Percentiles rank a stretch among this genome's conserved stretches.
phyloP scores from a whole-genome alignment of 805 yeast genomes.

The Nakazawaea sp. region DNA sequence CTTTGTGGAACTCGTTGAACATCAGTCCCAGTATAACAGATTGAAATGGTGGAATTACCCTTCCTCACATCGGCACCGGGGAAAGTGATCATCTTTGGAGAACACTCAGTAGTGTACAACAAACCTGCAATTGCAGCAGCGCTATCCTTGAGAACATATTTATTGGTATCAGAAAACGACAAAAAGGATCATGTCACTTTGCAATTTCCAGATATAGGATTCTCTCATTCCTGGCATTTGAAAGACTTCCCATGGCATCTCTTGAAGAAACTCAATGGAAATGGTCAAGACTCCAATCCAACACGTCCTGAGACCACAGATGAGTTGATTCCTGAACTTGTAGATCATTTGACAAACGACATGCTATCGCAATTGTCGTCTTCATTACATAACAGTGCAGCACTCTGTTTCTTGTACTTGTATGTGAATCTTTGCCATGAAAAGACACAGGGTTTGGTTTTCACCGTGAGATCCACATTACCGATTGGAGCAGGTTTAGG shows the following conservation, averaged over 20 bases:
- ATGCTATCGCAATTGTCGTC: slow-evolving; percentile 39
- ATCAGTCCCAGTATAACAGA: too few species aligned
- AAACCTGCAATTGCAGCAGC: slow-evolving; percentile 97
- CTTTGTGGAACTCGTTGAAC: too few species aligned
- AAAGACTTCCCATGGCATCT: slow-evolving; percentile 56
- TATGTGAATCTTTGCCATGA: slow-evolving; percentile 51
- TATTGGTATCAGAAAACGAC: slow-evolving; percentile 48
- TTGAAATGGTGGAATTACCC: slow-evolving; percentile 25
- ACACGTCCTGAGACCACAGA: slow-evolving; percentile 30
- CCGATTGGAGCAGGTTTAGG: slow-evolving; percentile 98
- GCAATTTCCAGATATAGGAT: slow-evolving; percentile 79
- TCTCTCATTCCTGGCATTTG: slow-evolving; percentile 58
- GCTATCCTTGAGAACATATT: slow-evolving; percentile 75
- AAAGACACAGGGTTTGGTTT: slow-evolving; percentile 42
- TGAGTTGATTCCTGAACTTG: slow-evolving; percentile 55
- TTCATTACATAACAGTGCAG: slow-evolving; percentile 67
- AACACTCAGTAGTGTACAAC: slow-evolving; percentile 91
- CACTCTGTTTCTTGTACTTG: slow-evolving; percentile 77
- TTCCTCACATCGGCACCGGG: slow-evolving; percentile 93
- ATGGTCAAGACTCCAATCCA: not conserved
- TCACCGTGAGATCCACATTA: slow-evolving; percentile 70
- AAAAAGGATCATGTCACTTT: slow-evolving; percentile 42
- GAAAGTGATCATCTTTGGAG: slow-evolving; percentile 92
- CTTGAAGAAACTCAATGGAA: slow-evolving; percentile 15
- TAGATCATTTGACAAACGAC: slow-evolving; percentile 35